Evolutionary conservation across 768 basidiomycete genomes (phyloP).

Genomic region (Kwoniella heveanensis): DNA sequence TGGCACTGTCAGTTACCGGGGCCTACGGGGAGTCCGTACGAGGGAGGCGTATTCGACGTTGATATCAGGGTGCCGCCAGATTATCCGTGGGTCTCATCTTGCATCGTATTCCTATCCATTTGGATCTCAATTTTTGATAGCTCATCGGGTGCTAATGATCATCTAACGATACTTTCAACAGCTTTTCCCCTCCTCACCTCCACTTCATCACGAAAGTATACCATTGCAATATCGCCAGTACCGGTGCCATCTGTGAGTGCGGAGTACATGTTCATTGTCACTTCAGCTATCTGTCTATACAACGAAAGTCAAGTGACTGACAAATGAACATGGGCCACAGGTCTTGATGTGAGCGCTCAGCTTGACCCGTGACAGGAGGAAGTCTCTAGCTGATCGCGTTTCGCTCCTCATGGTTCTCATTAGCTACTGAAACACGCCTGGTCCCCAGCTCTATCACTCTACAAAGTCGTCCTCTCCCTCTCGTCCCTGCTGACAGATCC

Average conservation of each 20-base stretch:
- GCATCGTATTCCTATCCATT: not conserved
- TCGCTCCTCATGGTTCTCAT: no score
- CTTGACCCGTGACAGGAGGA: no score
- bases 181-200: slow-evolving; percentile 52
- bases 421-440: slow-evolving; percentile 89
- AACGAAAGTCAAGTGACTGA: not conserved
- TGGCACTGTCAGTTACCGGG: slow-evolving; percentile 53
- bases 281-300: no score
- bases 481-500: slow-evolving; percentile 91
- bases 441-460: slow-evolving; percentile 90
- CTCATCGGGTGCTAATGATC: no score
- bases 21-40: slow-evolving; percentile 51
- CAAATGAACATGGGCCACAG: slow-evolving; percentile 7
- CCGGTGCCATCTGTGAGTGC: slow-evolving; percentile 52
- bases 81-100: slow-evolving; percentile 49
- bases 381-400: no score
- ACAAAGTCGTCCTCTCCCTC: slow-evolving; percentile 90
- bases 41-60: slow-evolving; percentile 53
- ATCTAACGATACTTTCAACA: no score
- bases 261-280: no score
- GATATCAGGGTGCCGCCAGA: slow-evolving; percentile 50
- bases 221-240: slow-evolving; percentile 52
- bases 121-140: no score
- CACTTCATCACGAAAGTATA: slow-evolving; percentile 53
- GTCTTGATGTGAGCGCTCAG: slow-evolving; percentile 47